Evolutionary conservation across 140 eudicot species (phyloP), one percentile per base, ranked within the genome.

Genomic region (Senecio squalidus): DNA sequence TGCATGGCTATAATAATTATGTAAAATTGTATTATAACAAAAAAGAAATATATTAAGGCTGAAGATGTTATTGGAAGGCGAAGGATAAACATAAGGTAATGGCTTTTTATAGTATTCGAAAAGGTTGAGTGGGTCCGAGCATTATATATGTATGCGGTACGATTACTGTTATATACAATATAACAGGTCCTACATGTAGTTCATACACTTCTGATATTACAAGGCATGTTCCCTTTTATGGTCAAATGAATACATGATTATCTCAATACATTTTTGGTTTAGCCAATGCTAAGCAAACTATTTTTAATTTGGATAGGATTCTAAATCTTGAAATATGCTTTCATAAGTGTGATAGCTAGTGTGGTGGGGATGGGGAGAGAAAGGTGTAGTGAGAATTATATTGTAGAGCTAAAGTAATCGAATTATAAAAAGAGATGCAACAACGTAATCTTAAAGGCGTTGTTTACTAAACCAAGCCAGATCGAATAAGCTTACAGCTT

Each of bases 71-170:
- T 14, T 74, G 76, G 57, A 57, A 76, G 82, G 80, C 80, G 62
- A 76, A 74, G 66, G 93, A 52, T 67, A n/a, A 72, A 68, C 41
- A 26, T 55, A 68, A 69, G 74, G 64, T 53, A 54, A 73, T 66
- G 75, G 78, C 58, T 33, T 78, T 81, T 68, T 91, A 91, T 91
- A 86, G 96, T 81, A 53, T 25, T 67, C 66, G 48, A 64, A 78
- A 84, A 76, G 76, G 75, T 68, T 66, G 9, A 34, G 47, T n/a
- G 88, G 76, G 88, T 15, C 86, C 84, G 70, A 55, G 25, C 50
- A 34, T 46, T 66, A 66, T 28, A n/a, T n/a, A n/a, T n/a, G n/a
- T n/a, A n/a, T n/a, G n/a, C n/a, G n/a, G 53, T 51, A 65, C 47
- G 56, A 64, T 53, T 39, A 54, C 36, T 43, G 47, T 54, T 43